Percentiles rank a stretch among this genome's conserved stretches.
Evolutionary conservation across 2,329 filamentous ascomycete genomes (phyloP).

Genomic region (Phialophora chinensis): DNA sequence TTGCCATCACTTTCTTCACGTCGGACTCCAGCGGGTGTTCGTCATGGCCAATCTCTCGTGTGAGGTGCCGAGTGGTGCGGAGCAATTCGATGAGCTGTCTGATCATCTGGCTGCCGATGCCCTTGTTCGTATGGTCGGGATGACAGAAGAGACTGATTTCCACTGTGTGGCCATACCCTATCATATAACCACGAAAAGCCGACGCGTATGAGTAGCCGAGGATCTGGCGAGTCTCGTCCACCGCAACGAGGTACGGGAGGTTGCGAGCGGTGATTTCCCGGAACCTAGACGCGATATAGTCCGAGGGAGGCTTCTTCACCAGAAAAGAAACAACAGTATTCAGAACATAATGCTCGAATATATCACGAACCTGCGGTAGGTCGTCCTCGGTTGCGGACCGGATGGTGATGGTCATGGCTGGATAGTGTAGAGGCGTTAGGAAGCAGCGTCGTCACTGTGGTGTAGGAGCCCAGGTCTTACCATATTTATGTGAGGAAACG

Average conservation of each 20-base stretch:
- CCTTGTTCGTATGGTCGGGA: conserved; percentile 43
- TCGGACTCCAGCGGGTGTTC: conserved; percentile 22
- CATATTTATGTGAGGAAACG: not conserved
- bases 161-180: conserved; percentile 49
- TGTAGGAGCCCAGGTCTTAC: not conserved
- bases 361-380: conserved; percentile 45
- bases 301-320: conserved; percentile 41
- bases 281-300: conserved; percentile 43
- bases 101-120: conserved; percentile 46
- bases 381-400: conserved; percentile 44
- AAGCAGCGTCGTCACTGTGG: not conserved
- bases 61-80: conserved; percentile 38
- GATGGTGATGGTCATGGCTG: conserved; percentile 43
- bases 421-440: not conserved
- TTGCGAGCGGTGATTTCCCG: conserved; percentile 37
- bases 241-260: conserved; percentile 49
- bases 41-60: conserved; percentile 35
- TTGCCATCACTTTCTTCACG: conserved; percentile 46
- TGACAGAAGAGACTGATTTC: conserved; percentile 51
- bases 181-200: conserved; percentile 46
- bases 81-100: conserved; percentile 42
- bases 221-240: conserved; percentile 39
- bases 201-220: conserved; percentile 47
- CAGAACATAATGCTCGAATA: conserved; percentile 48
- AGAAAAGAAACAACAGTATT: conserved; percentile 48